These are phyloP conservation scores for Heimioporus sp. DNA, from an alignment of 768 basidiomycete genomes.

Conservation along the genomic window DNA sequence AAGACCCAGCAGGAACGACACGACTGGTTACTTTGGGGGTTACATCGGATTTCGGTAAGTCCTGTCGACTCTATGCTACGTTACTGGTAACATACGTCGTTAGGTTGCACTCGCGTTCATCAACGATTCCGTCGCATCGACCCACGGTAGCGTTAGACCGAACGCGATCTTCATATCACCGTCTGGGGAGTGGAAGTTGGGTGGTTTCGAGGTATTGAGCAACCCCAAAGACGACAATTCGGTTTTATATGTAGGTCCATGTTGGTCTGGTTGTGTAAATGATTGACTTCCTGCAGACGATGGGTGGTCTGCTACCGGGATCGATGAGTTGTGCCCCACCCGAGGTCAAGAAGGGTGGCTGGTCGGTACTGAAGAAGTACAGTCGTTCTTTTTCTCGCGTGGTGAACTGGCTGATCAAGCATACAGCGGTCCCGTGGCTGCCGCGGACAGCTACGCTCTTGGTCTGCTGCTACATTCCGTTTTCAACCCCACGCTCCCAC, in stretches of 20 bases:
- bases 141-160: conserved; percentile 77
- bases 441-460: conserved; percentile 84
- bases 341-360: conserved; percentile 87
- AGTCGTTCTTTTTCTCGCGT: conserved; percentile 8
- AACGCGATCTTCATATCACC: conserved; percentile 86
- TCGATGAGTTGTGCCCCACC: conserved; percentile 66
- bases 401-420: background rate
- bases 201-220: conserved; percentile 90
- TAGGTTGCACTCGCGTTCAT: conserved; percentile 89
- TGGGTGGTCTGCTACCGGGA: conserved; percentile 63
- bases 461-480: conserved; percentile 82
- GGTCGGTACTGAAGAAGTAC: conserved; percentile 82
- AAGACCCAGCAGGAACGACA: conserved; percentile 66
- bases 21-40: conserved; percentile 92
- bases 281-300: conserved; percentile 45
- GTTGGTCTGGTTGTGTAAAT: conserved; percentile 3
- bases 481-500: conserved; percentile 83
- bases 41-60: conserved; percentile 83
- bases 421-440: conserved; percentile 50
- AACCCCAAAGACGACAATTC: conserved; percentile 76
- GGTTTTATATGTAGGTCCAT: conserved; percentile 70
- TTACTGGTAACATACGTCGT: background rate
- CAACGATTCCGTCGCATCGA: conserved; percentile 78
- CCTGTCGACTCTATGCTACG: background rate
- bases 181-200: conserved; percentile 95